phyloP scores from a whole-genome alignment of 129 eudicot species.

The Centrapalus pauciflorus region DNA sequence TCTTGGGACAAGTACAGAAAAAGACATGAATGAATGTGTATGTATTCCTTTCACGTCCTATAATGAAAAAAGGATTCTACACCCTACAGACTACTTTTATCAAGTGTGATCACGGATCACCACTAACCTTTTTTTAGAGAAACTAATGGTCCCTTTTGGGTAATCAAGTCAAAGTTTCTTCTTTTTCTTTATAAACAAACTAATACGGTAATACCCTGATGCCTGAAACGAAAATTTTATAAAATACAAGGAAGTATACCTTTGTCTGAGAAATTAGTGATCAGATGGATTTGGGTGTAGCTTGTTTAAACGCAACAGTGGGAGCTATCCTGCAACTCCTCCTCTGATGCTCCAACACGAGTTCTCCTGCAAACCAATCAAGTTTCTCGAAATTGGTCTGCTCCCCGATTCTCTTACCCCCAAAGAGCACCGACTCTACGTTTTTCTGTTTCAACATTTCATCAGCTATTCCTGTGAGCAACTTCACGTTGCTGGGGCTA shows the following conservation, averaged over 20 bases:
- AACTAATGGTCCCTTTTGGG: constrained; percentile 2
- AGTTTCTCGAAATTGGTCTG: constrained; percentile 80
- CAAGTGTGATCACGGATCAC: not conserved
- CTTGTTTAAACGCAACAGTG: constrained; percentile 95
- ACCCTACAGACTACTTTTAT: constrained; percentile 1
- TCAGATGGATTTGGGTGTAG: constrained; percentile 32
- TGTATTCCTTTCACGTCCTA: not conserved
- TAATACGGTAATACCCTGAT: too few species aligned
- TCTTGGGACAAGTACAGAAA: constrained; percentile 15
- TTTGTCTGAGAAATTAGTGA: not conserved
- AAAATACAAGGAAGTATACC: not conserved
- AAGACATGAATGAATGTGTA: constrained; percentile 12
- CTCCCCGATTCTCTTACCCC: constrained; percentile 72
- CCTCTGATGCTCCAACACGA: constrained; percentile 90
- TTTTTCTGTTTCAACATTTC: constrained; percentile 90
- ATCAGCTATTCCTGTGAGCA: constrained; percentile 65
- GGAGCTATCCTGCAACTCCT: constrained; percentile 97
- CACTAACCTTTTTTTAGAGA: not conserved
- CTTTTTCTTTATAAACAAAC: not conserved
- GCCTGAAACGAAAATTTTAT: too few species aligned
- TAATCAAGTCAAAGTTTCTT: not conserved
- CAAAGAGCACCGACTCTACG: constrained; percentile 82
- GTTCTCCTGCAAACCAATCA: constrained; percentile 92
- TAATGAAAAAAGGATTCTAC: not conserved
- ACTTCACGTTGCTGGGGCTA: constrained; percentile 61